Evolutionary conservation across 2,329 filamentous ascomycete genomes (phyloP).

Genomic region (Harringtonia aguacate): DNA sequence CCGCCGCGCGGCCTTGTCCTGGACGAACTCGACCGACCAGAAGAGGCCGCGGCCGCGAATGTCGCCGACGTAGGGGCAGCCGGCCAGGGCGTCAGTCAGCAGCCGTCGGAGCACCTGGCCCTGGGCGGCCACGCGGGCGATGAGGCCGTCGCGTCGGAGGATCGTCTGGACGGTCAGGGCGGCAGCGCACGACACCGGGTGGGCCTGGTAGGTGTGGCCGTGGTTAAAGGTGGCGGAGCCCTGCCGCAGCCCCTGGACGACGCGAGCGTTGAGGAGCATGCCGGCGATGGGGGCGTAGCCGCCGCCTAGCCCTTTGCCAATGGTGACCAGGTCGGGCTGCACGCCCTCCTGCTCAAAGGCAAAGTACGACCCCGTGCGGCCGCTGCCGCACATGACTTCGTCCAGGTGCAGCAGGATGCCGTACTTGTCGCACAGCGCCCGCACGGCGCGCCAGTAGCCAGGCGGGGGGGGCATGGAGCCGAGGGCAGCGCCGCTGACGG

Average conservation of each 20-base stretch:
- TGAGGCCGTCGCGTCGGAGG: conserved; percentile 42
- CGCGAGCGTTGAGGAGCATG: conserved; percentile 40
- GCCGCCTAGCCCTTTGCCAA: conserved; percentile 56
- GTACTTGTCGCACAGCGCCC: conserved; percentile 56
- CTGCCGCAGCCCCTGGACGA: conserved; percentile 32
- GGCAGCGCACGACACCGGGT: conserved; percentile 47
- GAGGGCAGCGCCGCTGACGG: conserved; percentile 57
- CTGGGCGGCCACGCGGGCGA: conserved; percentile 46
- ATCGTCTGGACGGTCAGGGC: conserved; percentile 53
- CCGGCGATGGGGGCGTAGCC: conserved; percentile 53
- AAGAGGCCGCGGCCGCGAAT: conserved; percentile 51
- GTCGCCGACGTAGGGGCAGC: conserved; percentile 38
- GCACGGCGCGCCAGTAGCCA: conserved; percentile 62
- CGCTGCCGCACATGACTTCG: conserved; percentile 64
- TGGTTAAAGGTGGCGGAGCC: conserved; percentile 28
- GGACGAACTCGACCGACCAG: conserved; percentile 34
- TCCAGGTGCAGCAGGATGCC: conserved; percentile 69
- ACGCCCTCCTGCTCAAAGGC: conserved; percentile 48
- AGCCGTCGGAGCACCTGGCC: conserved; percentile 35
- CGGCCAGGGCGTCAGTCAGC: conserved; percentile 26
- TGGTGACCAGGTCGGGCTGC: conserved; percentile 50
- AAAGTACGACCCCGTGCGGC: conserved; percentile 47
- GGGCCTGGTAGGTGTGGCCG: conserved; percentile 52
- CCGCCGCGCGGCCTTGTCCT: conserved; percentile 18
- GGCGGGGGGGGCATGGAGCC: conserved; percentile 56